Base-by-base conservation (phyloP, 2,329 filamentous ascomycete species). In the Achaetomium macrosporum region DNA sequence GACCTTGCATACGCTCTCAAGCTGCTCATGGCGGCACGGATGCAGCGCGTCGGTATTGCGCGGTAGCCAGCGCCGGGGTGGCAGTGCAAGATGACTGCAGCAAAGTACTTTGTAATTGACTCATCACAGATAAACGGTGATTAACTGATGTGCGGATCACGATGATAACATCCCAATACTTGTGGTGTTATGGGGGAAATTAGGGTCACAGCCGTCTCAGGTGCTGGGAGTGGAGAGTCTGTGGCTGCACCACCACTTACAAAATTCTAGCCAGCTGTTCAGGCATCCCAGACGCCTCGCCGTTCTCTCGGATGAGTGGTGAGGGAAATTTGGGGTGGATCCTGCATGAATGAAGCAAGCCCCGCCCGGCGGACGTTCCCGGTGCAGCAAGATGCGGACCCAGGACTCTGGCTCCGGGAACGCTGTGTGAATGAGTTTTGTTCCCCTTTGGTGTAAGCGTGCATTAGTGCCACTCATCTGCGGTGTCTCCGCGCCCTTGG, bases 401-500 rank as follows among this genome's bases (percentile, higher is more conserved):
- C 19, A 19, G 10, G 25, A 40, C 49, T 45, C 51, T 51, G 47
- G 51, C 42, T 49, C 55, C 55, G 40, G 15, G 39, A 42, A 42
- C 10, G 41, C 37, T 41, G 30, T 33, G 42, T 30, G 25, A 25
- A 55, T 30, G 25, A 25, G 53, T 31, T 45, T 47, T 53, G 41
- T 53, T 47, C 51, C 54, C 55, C 42, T n/a, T n/a, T 15, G 53
- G 57, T 61, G 57, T 48, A 58, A 59, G 42, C 61, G 50, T 61
- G 61, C 61, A 63, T 61, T 61, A 62, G 60, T 54, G 56, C 20
- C 33, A 5, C 30, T 15, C 37, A n/a, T 12, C 39, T 51, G 43
- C 42, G 33, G 42, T 43, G 47, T 50, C 19, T 47, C 50, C 50
- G 33, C 15, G 37, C n/a, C 42, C 29, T 19, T 46, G 39, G 39